Evolutionary conservation across 768 basidiomycete species (phyloP), one percentile per base, ranked within the genome.

Genomic region (Royoungia palumana): DNA sequence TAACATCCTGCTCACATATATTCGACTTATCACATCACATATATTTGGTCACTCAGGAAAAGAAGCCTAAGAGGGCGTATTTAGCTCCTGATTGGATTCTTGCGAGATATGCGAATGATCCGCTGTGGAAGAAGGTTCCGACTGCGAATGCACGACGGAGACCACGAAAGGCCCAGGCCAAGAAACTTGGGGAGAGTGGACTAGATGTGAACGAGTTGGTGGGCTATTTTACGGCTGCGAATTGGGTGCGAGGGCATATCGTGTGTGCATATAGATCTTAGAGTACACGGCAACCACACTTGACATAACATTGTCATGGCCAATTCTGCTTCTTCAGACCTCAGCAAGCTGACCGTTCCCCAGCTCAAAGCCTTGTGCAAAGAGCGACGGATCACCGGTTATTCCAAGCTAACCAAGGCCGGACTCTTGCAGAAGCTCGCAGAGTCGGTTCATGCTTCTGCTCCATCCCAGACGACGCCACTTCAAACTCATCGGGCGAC

Each of bases 341-440:
- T 66, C 47, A 27, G 24, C 47, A 76, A 69, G 44, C 62, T 84
- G 2, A 85, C 80, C 8, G 81, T 86, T 10, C 63, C 80, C 17
- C 82, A 83, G 54, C 74, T 90, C 17, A 87, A 81, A 59, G 74
- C 74, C 4, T 50, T 88, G 13, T 89, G 85, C 66, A 89, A 85
- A 60, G 84, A 82, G 43, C 74, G 67, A 46, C 70, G 74, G 19
- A 68, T 89, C 21, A 59, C 71, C 36, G 83, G 83, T 0, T 89
- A 86, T 60, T 85, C 85, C 10, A 89, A 83, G 60, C 76, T 87
- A 17, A 61, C 66, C 35, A 88, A 88, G 63, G 66, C 70, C 44
- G 76, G 70, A 1, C 71, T 89, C 32, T 64, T 89, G 24, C 70
- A 73, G 50, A 84, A 75, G 59, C 62, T 81, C 24, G 42, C 35